These are phyloP conservation scores for bread wheat (Triticum aestivum) DNA, from an alignment of 176 grass and related monocot genomes.

Conservation along the genomic window IWGSC_CS_RefSeq_v2.1 NC_057794.1:301839821-301840320, in stretches of 20 bases:
- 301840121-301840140: not conserved
- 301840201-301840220: not conserved
- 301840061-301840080: not conserved
- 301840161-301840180: not conserved
- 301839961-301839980: not conserved
- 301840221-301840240: not conserved
- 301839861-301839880: constrained; percentile 73
- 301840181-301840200: not conserved
- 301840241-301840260: not conserved
- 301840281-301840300: not conserved
- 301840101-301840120: not conserved
- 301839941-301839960: not conserved
- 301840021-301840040: not conserved
- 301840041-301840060: not conserved
- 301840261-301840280: not conserved
- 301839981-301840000: not conserved
- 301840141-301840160: not conserved
- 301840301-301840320: not conserved
- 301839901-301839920: constrained; percentile 16
- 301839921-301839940: not conserved
- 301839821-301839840: constrained; percentile 76
- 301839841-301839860: constrained; percentile 80
- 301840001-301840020: not conserved
- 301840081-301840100: not conserved
- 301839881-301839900: constrained; percentile 51